These are phyloP conservation scores for Cryptococcus wingfieldii DNA, from an alignment of 1,284 basidiomycete genomes.

Conservation along the genomic window DNA sequence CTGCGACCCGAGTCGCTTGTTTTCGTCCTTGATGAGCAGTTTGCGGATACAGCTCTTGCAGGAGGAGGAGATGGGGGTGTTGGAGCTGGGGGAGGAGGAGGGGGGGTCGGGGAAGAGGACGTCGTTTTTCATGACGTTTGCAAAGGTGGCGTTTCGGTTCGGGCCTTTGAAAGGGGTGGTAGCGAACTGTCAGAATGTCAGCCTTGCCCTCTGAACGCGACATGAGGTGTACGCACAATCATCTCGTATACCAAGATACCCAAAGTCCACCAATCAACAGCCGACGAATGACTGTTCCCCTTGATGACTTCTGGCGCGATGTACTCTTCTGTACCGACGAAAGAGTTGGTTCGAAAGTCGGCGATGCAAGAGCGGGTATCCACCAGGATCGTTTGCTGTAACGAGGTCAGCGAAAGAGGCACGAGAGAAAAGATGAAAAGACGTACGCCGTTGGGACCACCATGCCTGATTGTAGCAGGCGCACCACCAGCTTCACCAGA, in stretches of 20 bases:
- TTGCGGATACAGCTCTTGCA: constrained; percentile 85
- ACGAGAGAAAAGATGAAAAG: neutral
- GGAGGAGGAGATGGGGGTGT: constrained; percentile 44
- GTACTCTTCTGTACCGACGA: constrained; percentile 99
- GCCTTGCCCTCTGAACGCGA: neutral
- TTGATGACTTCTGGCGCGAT: constrained; percentile 99
- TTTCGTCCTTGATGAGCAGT: constrained; percentile 89
- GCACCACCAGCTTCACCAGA: constrained; percentile 78
- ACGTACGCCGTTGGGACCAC: constrained; percentile 79
- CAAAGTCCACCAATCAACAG: constrained; percentile 99
- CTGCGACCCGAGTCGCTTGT: constrained; percentile 78
- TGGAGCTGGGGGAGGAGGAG: constrained; percentile 64
- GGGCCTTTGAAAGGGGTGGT: constrained; percentile 98
- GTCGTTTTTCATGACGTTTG: constrained; percentile 84
- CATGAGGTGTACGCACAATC: constrained; percentile 67
- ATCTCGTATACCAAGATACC: constrained; percentile 99
- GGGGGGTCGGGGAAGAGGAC: constrained; percentile 83
- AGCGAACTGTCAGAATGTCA: constrained; percentile 64
- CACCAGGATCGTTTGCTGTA: constrained; percentile 53
- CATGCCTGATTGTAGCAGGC: constrained; percentile 84
- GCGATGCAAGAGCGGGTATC: constrained; percentile 97
- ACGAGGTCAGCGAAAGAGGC: neutral
- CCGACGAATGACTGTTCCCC: constrained; percentile 93
- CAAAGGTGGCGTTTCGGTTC: constrained; percentile 91
- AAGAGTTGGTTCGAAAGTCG: constrained; percentile 97